Evolutionary conservation across 345 rosid species (phyloP).

Genomic region (Melastoma malabathricum): DNA sequence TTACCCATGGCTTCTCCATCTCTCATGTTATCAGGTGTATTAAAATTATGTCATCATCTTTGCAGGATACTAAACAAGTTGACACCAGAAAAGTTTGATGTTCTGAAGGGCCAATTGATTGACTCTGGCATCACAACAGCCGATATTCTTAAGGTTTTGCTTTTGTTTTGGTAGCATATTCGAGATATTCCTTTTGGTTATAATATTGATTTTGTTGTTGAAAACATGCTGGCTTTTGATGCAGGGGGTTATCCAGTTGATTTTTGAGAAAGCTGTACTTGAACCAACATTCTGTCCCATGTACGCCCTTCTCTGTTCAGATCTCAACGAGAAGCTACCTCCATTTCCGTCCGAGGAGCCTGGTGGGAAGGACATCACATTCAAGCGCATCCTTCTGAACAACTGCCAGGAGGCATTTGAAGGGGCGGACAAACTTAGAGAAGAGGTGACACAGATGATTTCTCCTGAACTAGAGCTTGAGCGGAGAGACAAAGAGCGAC

Average conservation of each 20-base stretch:
- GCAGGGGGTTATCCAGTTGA: slow-evolving; percentile 2
- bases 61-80: slow-evolving; percentile 3
- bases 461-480: slow-evolving; percentile 64
- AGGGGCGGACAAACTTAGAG: slow-evolving; percentile 5
- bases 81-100: slow-evolving; percentile 5
- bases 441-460: slow-evolving; percentile 39
- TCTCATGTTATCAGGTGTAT: neutral
- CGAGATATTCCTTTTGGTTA: neutral
- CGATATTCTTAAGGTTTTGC: slow-evolving; percentile 1
- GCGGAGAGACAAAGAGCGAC: slow-evolving; percentile 67
- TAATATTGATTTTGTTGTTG: neutral
- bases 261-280: slow-evolving; percentile 6
- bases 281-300: slow-evolving; percentile 9
- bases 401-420: slow-evolving; percentile 2
- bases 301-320: slow-evolving; percentile 7
- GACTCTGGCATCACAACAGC: slow-evolving; percentile 5
- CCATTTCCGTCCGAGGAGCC: slow-evolving; percentile 1
- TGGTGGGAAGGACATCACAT: slow-evolving; percentile 2
- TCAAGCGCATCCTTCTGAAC: neutral
- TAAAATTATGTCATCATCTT: neutral
- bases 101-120: slow-evolving; percentile 3
- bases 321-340: slow-evolving; percentile 3
- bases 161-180: neutral
- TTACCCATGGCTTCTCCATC: slow-evolving; percentile 13
- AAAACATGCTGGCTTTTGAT: neutral